A percentile compares a stretch with the other conserved stretches of the same genome.
phyloP scores from a whole-genome alignment of 805 yeast genomes.

The Sugiyamaella mastotermitis region DNA sequence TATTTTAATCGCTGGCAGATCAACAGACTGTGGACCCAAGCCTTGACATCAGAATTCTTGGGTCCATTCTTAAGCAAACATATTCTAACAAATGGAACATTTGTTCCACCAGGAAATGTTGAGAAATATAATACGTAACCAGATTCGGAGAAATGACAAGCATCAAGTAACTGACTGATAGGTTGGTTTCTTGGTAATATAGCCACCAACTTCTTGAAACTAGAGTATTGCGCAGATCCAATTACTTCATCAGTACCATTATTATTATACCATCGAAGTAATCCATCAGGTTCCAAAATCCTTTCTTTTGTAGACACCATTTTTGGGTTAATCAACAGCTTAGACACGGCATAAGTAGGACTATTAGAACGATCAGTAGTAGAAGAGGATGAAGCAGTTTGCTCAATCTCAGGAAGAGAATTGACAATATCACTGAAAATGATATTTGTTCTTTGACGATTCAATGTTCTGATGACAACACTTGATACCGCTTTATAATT shows the following conservation, averaged over 20 bases:
- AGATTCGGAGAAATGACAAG: slow-evolving; percentile 11
- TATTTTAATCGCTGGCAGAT: slow-evolving; percentile 15
- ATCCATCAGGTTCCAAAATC: slow-evolving; percentile 28
- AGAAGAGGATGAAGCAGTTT: slow-evolving; percentile 7
- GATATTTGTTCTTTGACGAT: slow-evolving; percentile 31
- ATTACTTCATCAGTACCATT: slow-evolving; percentile 17
- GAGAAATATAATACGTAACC: slow-evolving; percentile 12
- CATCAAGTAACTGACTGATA: slow-evolving; percentile 11
- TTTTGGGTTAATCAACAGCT: slow-evolving; percentile 23
- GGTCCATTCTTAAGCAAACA: slow-evolving; percentile 16
- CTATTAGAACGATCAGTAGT: slow-evolving; percentile 3
- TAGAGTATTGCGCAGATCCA: slow-evolving; percentile 24
- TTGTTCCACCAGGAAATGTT: background rate
- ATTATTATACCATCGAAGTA: slow-evolving; percentile 23
- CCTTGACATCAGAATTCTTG: slow-evolving; percentile 19
- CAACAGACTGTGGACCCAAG: slow-evolving; percentile 28
- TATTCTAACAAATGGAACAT: slow-evolving; percentile 16
- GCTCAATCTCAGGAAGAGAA: slow-evolving; percentile 18
- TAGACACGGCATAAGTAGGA: slow-evolving; percentile 13
- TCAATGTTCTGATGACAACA: slow-evolving; percentile 28
- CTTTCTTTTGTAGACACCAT: slow-evolving; percentile 22
- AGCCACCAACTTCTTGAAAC: slow-evolving; percentile 19
- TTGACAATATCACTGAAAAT: slow-evolving; percentile 24
- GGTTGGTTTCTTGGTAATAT: slow-evolving; percentile 12
- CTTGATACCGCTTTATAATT: slow-evolving; percentile 30